phyloP scores from a whole-genome alignment of 1,139 yeast genomes.

The Blastobotrys arbuscula region DNA sequence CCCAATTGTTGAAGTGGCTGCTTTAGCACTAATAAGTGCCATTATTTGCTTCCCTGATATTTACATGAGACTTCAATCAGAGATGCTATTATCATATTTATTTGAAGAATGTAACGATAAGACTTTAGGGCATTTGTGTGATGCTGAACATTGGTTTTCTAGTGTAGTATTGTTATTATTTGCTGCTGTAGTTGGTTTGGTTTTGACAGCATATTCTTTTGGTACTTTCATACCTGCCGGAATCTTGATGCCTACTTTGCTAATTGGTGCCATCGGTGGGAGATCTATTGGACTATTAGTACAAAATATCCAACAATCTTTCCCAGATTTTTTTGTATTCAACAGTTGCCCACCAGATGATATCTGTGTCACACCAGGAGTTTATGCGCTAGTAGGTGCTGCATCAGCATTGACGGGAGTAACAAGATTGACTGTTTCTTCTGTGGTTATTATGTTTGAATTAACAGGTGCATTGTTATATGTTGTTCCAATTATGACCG shows the following conservation, averaged over 20 bases:
- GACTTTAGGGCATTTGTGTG: constrained; percentile 33
- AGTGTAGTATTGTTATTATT: constrained; percentile 36
- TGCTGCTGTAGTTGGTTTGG: constrained; percentile 49
- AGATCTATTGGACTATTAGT: constrained; percentile 60
- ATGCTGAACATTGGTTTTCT: constrained; percentile 29
- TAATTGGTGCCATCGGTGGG: constrained; percentile 66
- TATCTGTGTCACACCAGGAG: constrained; percentile 79
- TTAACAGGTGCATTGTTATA: constrained; percentile 88
- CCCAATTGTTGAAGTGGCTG: constrained; percentile 44
- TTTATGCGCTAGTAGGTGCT: constrained; percentile 95
- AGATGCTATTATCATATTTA: constrained; percentile 49
- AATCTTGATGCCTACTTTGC: constrained; percentile 63
- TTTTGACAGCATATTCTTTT: constrained; percentile 57
- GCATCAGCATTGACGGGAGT: constrained; percentile 94
- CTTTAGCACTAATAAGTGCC: constrained; percentile 47
- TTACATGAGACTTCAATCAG: constrained; percentile 51
- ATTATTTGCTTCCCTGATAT: constrained; percentile 51
- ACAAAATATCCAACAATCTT: constrained; percentile 29
- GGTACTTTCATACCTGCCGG: constrained; percentile 73
- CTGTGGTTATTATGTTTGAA: constrained; percentile 94
- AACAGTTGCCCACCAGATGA: constrained; percentile 42
- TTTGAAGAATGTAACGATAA: constrained; percentile 54
- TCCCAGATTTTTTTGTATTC: constrained; percentile 29
- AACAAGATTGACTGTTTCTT: constrained; percentile 85
- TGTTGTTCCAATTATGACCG: constrained; percentile 83